Evolutionary conservation across 2,329 filamentous ascomycete genomes (phyloP), one percentile per base, ranked within the genome.

Genomic region (Parascedosporium putredinis): DNA sequence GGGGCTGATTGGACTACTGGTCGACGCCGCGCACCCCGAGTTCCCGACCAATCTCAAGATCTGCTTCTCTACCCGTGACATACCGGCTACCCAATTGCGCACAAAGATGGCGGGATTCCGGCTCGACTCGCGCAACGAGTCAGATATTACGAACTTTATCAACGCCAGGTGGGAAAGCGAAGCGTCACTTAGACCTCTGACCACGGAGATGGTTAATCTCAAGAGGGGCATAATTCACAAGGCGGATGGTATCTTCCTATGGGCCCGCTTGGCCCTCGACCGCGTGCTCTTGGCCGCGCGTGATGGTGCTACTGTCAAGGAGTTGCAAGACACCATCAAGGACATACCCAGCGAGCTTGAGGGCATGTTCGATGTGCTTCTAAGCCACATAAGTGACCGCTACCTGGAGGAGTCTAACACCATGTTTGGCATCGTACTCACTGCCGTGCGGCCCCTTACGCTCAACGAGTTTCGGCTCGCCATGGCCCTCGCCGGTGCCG

Each of bases 181-280:
- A n/a, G n/a, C n/a, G n/a, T n/a, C n/a, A n/a, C n/a, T n/a, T n/a
- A n/a, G n/a, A n/a, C n/a, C n/a, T n/a, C n/a, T n/a, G n/a, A n/a
- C n/a, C n/a, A n/a, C n/a, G n/a, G n/a, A n/a, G n/a, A n/a, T n/a
- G n/a, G 22, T 14, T 8, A 16, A 50, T 2, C 8, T 50, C 24
- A 40, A 43, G 20, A 23, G 12, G 14, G 10, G 25, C 8, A 20
- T 50, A 14, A 50, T 33, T 8, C n/a, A 22, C 8, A 33, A 36
- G 9, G 38, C 48, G 7, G n/a, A 50, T 4, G 48, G 48, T 12
- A 25, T 50, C 18, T 50, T 50, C 18, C 38, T 50, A 3, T 50
- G 48, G 48, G 42, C 36, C 5, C 48, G 22, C 6, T 18, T 50
- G 4, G 40, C 34, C 2, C 9, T 50, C 10, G 20, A 45, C 7